These are phyloP conservation scores for Scenedesmus sp. DNA, from an alignment of 163 green algal genomes.

Conservation along the genomic window DNA sequence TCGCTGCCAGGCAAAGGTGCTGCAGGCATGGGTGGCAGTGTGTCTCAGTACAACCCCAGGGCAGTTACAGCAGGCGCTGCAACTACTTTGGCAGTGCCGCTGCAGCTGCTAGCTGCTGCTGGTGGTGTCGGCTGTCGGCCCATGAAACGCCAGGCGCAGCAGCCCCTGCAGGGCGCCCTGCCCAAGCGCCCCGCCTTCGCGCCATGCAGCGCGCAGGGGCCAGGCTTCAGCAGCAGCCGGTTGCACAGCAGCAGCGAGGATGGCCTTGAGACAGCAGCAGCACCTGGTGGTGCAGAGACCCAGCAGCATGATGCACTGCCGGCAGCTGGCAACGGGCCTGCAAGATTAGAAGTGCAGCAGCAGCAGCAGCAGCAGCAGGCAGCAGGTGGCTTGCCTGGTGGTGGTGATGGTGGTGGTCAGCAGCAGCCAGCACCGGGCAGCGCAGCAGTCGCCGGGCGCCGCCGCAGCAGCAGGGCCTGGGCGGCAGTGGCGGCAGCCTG, in stretches of 20 bases:
- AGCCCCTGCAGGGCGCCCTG: not conserved
- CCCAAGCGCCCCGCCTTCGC: slow-evolving; percentile 12
- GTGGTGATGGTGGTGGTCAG: not conserved
- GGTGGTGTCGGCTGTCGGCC: not conserved
- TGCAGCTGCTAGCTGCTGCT: not conserved
- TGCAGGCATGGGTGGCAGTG: not conserved
- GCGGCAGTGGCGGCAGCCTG: not conserved
- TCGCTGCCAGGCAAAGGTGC: not conserved
- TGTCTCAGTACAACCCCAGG: not conserved
- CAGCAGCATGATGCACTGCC: not conserved
- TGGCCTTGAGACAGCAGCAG: not conserved
- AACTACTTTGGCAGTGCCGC: not conserved
- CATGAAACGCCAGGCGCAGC: slow-evolving; percentile 24
- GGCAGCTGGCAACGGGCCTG: not conserved
- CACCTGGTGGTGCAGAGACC: not conserved
- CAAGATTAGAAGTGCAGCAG: not conserved
- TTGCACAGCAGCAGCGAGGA: not conserved
- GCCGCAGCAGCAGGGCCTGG: slow-evolving; percentile 17
- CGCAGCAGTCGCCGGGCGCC: not conserved
- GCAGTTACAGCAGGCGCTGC: not conserved
- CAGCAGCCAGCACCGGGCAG: not conserved
- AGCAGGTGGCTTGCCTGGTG: not conserved
- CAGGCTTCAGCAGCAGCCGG: not conserved
- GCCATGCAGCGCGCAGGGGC: not conserved
- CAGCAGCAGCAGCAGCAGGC: not conserved